Evolutionary conservation across 2,329 filamentous ascomycete genomes (phyloP).

Genomic region (Paraphoma sp.): DNA sequence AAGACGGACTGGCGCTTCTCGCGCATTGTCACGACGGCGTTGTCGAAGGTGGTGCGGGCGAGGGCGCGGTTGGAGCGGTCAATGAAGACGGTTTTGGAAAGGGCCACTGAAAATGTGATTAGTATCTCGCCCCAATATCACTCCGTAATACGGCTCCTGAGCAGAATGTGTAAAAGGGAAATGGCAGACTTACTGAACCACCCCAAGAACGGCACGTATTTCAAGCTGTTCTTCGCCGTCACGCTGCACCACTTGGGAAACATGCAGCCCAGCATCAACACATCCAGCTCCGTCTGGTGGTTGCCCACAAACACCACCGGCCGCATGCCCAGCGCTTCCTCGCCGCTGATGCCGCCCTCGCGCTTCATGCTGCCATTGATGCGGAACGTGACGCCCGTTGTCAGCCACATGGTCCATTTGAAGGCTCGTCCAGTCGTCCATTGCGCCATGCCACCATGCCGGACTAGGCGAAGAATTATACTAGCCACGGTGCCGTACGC

Average conservation of each 20-base stretch:
- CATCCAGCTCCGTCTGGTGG: conserved; percentile 95
- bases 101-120: conserved; percentile 53
- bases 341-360: conserved; percentile 37
- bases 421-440: conserved; percentile 83
- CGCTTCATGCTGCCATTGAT: conserved; percentile 58
- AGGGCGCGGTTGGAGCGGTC: conserved; percentile 85
- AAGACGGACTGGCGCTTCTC: conserved; percentile 72
- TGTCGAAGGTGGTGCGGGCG: conserved; percentile 83
- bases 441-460: conserved; percentile 79
- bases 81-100: conserved; percentile 93
- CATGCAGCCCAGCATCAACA: conserved; percentile 85
- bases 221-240: conserved; percentile 87
- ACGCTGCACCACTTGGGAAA: conserved; percentile 93
- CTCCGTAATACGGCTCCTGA: too few relatives aligned
- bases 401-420: conserved; percentile 76
- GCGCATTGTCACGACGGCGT: conserved; percentile 81
- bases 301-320: conserved; percentile 93
- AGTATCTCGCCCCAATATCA: background rate
- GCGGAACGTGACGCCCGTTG: conserved; percentile 79
- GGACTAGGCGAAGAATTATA: conserved; percentile 71
- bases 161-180: background rate
- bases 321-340: conserved; percentile 52
- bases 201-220: conserved; percentile 81
- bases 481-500: conserved; percentile 79
- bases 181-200: conserved; percentile 73